Conservation (phyloP, 805 yeast genomes). For the Candida anglica region DNA sequence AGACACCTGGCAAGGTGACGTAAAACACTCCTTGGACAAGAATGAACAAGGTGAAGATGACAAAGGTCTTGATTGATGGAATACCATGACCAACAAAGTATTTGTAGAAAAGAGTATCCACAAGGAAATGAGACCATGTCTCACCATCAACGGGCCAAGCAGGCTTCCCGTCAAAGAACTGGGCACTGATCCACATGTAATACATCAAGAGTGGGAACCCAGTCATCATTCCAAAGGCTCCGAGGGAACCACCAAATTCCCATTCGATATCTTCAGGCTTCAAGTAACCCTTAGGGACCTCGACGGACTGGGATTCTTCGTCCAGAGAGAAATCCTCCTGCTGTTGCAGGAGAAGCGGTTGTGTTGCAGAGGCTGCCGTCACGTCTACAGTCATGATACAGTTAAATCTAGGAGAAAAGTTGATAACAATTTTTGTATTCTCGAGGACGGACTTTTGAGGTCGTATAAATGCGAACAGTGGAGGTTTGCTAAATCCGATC, state of each 20-base stretch:
- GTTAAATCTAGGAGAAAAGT: too few relatives aligned
- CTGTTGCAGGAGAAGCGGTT: too few relatives aligned
- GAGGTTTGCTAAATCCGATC: too few relatives aligned
- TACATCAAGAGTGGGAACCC: slow-evolving; percentile 94
- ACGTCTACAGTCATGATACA: too few relatives aligned
- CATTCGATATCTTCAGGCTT: slow-evolving; percentile 56
- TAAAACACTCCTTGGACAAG: slow-evolving; percentile 68
- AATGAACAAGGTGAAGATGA: slow-evolving; percentile 68
- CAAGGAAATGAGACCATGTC: slow-evolving; percentile 47
- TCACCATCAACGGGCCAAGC: slow-evolving; percentile 64
- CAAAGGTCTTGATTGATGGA: slow-evolving; percentile 62
- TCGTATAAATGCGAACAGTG: too few relatives aligned
- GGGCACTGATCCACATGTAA: slow-evolving; percentile 92
- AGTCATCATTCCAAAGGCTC: slow-evolving; percentile 85
- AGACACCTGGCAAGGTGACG: slow-evolving; percentile 83
- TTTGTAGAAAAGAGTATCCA: slow-evolving; percentile 31
- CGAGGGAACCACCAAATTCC: slow-evolving; percentile 92
- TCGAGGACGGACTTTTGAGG: too few relatives aligned
- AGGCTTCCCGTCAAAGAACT: slow-evolving; percentile 68
- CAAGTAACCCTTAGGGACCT: slow-evolving; percentile 23
- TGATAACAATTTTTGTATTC: too few relatives aligned
- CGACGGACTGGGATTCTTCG: slow-evolving; percentile 2
- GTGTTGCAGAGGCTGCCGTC: too few relatives aligned
- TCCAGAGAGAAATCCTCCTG: background rate
- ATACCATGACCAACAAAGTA: slow-evolving; percentile 49